These are phyloP conservation scores for Ziziphus jujuba DNA, from an alignment of 306 rosid species.

Conservation along the genomic window DNA sequence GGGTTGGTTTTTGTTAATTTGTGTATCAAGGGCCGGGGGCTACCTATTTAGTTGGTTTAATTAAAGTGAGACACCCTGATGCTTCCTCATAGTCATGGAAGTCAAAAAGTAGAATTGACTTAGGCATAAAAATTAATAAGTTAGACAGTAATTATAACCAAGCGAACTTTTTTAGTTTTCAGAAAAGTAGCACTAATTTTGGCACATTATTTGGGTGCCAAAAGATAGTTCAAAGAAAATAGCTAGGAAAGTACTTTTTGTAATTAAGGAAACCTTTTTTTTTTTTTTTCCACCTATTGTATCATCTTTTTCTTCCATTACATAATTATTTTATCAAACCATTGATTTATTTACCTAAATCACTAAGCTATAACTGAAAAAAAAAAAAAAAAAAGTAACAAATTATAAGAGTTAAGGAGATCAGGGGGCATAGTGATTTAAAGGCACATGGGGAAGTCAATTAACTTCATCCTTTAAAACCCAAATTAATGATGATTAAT, in stretches of 20 bases:
- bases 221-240: not conserved
- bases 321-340: not conserved
- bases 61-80: not conserved
- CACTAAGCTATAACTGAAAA: too few species aligned
- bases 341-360: too few species aligned
- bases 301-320: not conserved
- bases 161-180: not conserved
- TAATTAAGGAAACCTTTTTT: not conserved
- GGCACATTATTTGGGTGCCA: conserved; percentile 4
- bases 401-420: too few species aligned
- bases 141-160: not conserved
- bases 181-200: not conserved
- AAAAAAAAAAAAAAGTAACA: too few species aligned
- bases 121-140: not conserved
- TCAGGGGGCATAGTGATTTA: not conserved
- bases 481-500: not conserved
- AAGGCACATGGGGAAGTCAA: conserved; percentile 15
- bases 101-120: conserved; percentile 11
- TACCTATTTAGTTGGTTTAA: not conserved
- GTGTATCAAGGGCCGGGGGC: too few species aligned
- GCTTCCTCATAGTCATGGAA: not conserved
- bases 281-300: too few species aligned
- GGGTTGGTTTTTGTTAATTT: too few species aligned
- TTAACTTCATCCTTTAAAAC: conserved; percentile 8
- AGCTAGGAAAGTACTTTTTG: too few species aligned